Evolutionary conservation across 192 early-diverging fungal genomes (phyloP).

Genomic region (Coemansia reversa): DNA sequence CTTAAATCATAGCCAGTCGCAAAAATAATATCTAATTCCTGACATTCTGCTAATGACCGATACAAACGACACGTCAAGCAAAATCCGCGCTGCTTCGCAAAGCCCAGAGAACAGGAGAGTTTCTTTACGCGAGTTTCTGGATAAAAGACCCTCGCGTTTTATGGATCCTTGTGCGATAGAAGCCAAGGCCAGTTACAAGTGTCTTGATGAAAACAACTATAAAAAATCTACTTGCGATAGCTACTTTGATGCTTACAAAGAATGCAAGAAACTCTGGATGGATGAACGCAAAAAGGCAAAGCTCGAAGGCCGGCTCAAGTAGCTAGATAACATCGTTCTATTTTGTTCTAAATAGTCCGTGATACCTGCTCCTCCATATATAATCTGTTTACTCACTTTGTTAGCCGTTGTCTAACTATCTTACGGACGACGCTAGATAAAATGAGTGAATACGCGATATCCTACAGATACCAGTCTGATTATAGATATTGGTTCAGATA

Average conservation of each 20-base stretch:
- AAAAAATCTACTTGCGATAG: constrained; percentile 34
- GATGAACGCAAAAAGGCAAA: constrained; percentile 33
- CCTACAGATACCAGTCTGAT: too few relatives aligned
- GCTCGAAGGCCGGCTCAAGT: neutral
- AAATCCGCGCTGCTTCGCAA: constrained; percentile 28
- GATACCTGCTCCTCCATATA: too few relatives aligned
- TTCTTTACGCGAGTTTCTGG: constrained; percentile 42
- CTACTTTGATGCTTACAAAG: constrained; percentile 42
- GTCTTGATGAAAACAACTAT: constrained; percentile 49
- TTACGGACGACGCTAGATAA: too few relatives aligned
- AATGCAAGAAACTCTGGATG: constrained; percentile 52
- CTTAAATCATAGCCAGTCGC: neutral
- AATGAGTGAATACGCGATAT: too few relatives aligned
- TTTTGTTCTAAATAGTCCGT: too few relatives aligned
- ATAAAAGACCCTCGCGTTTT: constrained; percentile 46
- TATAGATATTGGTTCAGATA: too few relatives aligned
- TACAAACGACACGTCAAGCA: constrained; percentile 13
- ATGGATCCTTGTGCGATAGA: constrained; percentile 53
- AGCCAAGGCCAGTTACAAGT: constrained; percentile 44
- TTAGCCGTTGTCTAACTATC: too few relatives aligned
- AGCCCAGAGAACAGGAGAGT: constrained; percentile 30
- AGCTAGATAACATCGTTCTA: neutral
- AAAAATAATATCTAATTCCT: neutral
- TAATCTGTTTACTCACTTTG: too few relatives aligned
- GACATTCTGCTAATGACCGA: constrained; percentile 14